Base-by-base conservation (phyloP, 2,329 filamentous ascomycete species). In the Stachybotrys elegans region DNA sequence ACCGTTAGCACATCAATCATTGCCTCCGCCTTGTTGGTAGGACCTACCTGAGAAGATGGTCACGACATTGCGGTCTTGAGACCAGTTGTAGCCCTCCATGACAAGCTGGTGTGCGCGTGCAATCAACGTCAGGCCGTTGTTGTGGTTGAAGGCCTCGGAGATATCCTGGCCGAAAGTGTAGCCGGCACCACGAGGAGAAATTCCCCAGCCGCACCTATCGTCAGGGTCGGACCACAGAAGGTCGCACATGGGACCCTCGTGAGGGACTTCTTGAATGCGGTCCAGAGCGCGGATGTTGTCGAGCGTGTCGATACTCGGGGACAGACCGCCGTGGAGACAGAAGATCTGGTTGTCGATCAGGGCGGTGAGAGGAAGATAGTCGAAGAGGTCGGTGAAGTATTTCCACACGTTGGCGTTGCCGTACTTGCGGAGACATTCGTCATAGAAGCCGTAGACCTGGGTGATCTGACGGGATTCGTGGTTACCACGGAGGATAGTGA, bases 61-160 rank as follows among this genome's bases (percentile, higher is more conserved):
- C 49, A 98, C 93, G 42, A 98, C 93, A 57, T 98, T 97, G 54
- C 92, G 77, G 65, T 97, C 93, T 68, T 97, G 93, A 53, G 91
- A 96, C 93, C 93, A 98, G 67, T 97, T 98, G 71, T 97, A 98
- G 40, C 93, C 93, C 68, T 98, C 93, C 92, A 97, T 98, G 48
- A 98, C 93, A 65, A 98, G 75, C 73, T 98, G 93, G 76, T 98
- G 93, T 44, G 93, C 93, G 68, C 93, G 81, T 48, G 93, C 93
- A 62, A 98, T 94, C 50, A 97, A 76, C 43, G 92, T 97, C 69
- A 98, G 73, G 45, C 91, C 92, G 61, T 98, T 98, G 78, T 97
- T 97, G 66, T 97, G 92, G 70, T 97, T 97, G 75, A 98, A 98
- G 2, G 92, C 92, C 72, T 98, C 92, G 27, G 89, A 95, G 59